Conservation (phyloP, 306 rosid genomes). For the Gastrolobium villosum region DNA sequence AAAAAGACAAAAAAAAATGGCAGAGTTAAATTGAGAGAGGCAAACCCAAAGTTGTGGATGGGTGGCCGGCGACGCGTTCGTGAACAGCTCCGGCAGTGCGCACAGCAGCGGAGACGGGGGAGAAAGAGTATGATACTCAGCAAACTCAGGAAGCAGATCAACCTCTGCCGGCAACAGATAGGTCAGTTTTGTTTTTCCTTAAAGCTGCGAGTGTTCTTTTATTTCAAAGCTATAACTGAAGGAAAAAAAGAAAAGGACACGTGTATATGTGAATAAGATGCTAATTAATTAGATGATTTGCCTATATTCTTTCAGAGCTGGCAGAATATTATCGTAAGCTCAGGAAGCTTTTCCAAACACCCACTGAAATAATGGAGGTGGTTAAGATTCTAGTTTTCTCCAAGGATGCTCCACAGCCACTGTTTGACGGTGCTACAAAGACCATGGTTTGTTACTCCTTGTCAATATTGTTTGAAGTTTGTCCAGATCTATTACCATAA, state of each 20-base stretch:
- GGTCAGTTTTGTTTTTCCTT: constrained; percentile 42
- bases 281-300: neutral
- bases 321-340: constrained; percentile 31
- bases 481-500: too few relatives aligned
- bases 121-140: constrained; percentile 49
- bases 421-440: constrained; percentile 65
- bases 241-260: neutral
- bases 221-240: too few relatives aligned
- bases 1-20: too few relatives aligned
- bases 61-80: too few relatives aligned
- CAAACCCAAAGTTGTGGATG: too few relatives aligned
- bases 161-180: constrained; percentile 53
- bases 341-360: constrained; percentile 49
- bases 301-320: constrained; percentile 42
- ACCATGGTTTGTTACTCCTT: constrained; percentile 39
- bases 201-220: too few relatives aligned
- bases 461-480: too few relatives aligned
- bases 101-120: too few relatives aligned
- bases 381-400: constrained; percentile 49
- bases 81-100: too few relatives aligned
- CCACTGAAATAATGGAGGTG: constrained; percentile 57
- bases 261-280: neutral
- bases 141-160: constrained; percentile 62
- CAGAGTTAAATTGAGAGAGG: too few relatives aligned
- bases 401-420: constrained; percentile 49